Evolutionary conservation across 306 rosid genomes (phyloP), one percentile per base, ranked within the genome.

Genomic region (Comarum palustre): DNA sequence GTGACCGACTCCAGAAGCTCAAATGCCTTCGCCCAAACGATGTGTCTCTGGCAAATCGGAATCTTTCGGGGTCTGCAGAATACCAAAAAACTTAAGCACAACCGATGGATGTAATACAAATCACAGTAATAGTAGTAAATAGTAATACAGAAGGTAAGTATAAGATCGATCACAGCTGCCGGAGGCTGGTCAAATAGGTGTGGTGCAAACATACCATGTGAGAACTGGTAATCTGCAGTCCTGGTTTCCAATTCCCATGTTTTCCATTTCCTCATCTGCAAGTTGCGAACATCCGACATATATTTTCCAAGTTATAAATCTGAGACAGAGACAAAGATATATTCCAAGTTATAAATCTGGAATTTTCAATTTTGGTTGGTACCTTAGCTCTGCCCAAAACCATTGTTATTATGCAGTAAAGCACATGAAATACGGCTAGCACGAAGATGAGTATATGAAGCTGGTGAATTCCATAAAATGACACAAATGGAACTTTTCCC

Each of bases 21-120:
- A 93, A 81, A 52, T 93, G 98, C 48, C 98, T 89, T 77, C 92
- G 85, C 38, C 98, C 98, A 79, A 93, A 93, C 1, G 98, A 84
- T 0, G 98, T 93, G 25, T 93, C 93, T 68, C 88, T 90, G 0
- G 97, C 89, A 82, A 93, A 89, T 73, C 97, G 84, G 70, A 93
- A 90, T 67, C 93, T 69, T 29, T 93, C 92, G 1, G 98, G 97
- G 80, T 93, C 98, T 93, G 79, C 73, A 80, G 55, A 0, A 59
- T 43, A 68, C 5, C 58, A n/a, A n/a, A n/a, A n/a, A n/a, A n/a
- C n/a, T n/a, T n/a, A n/a, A n/a, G n/a, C n/a, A n/a, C n/a, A n/a
- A n/a, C n/a, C n/a, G n/a, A n/a, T n/a, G n/a, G n/a, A n/a, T n/a
- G n/a, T n/a, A n/a, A n/a, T n/a, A n/a, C n/a, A n/a, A n/a, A 13